Base-by-base conservation (phyloP, 2,329 filamentous ascomycete genomes). In the Cordyceps fumosorosea region DNA sequence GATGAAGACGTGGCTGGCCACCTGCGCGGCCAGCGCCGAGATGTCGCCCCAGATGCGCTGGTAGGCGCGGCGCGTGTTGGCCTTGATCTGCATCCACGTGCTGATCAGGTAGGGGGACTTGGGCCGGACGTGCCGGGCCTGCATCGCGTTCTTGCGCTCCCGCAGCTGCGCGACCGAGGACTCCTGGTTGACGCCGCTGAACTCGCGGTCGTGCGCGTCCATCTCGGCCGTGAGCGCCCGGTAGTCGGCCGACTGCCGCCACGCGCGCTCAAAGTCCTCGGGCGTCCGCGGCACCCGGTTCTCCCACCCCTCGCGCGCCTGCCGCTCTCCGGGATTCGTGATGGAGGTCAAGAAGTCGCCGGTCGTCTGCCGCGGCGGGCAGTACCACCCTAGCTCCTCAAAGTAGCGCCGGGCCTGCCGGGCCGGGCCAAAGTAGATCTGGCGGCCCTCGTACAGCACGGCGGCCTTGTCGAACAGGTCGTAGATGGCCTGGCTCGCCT, bases 391-490 rank as follows among this genome's bases (percentile, higher is more conserved):
- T 73, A 89, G 84, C 14, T 81, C 75, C 67, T 86, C 83, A 64
- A 93, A 92, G 72, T 85, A 92, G 0, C 71, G 71, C 67, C 81
- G 86, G 0, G 89, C 89, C 2, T 77, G 71, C 6, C 68, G 70
- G 0, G 85, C 82, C 0, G 83, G 82, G 0, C 90, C 90, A 65
- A 88, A 93, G 75, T 85, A 93, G 65, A 93, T 93, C 69, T 93
- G 84, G 0, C 87, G 81, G 0, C 90, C 90, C 69, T 92, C 87
- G 68, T 93, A 91, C 0, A 93, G 76, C 0, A 93, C 87, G 0
- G 86, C 80, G 0, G 84, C 84, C 70, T 92, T 92, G 74, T 93
- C 89, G 67, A 93, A 93, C 18, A 85, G 75, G 42, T 90, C 86
- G 69, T 89, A 90, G 40, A 88, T 87, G 45, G 82, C 77, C 68